Evolutionary conservation across 1,139 yeast species (phyloP), one percentile per base, ranked within the genome.

Genomic region (Hemisphaericaspora xylofermentans): DNA sequence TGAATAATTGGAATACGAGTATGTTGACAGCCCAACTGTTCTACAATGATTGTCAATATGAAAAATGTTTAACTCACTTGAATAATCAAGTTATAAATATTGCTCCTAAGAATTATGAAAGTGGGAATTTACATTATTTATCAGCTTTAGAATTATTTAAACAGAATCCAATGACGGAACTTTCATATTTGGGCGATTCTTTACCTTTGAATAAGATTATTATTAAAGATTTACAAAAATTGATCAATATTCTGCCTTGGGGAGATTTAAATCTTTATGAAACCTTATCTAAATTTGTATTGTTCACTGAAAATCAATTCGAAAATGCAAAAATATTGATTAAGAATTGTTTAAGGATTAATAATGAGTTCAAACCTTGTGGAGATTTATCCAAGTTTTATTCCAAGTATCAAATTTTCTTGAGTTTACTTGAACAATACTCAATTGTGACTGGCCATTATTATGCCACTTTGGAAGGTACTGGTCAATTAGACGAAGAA

Each of bases 331-430:
- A 74, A 51, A 69, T 63, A 44, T 66, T 70, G 25, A 66, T 80
- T 31, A 76, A 81, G 47, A 71, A 71, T 47, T 87, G 95, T 56
- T 65, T 87, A 40, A 77, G 84, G 48, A 76, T 75, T 36, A 87
- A 88, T 57, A 84, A 86, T 52, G 95, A 85, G 43, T 73, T 69
- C 48, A 64, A 66, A 34, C 58, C 55, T 4, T 85, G 94, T 59
- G 78, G 80, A 24, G 60, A 56, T 19, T 53, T 68, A 25, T 72
- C 84, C 7, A 77, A 80, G 49, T 64, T 74, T 35, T 64, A 57
- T 41, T 58, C 68, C 25, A 62, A 61, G 42, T 63, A 63, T 46
- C 63, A 59, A 33, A 54, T 53, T 12, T 53, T 74, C 28, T 54
- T 72, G 10, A 56, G 54, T 29, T 52, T 70, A 2, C 61, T 79